phyloP scores from a whole-genome alignment of 2,329 filamentous ascomycete species.

The Sporothrix globosa region DNA sequence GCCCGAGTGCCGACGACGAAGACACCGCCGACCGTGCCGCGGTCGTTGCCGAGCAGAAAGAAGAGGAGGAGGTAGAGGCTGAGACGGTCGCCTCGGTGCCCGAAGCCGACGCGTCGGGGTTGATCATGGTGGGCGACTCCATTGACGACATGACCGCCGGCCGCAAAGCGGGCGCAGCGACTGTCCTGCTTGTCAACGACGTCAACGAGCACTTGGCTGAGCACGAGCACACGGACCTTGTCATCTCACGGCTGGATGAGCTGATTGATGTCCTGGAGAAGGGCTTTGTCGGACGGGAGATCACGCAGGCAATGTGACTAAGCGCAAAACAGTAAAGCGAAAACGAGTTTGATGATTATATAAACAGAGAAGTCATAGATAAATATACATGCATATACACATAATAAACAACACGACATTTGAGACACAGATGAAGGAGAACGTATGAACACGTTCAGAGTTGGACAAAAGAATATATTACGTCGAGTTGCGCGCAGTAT shows the following conservation, averaged over 20 bases:
- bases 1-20: conserved; percentile 31
- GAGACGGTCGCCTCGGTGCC: conserved; percentile 28
- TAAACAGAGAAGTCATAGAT: not conserved
- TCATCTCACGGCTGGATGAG: conserved; percentile 73
- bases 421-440: not conserved
- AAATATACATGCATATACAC: not conserved
- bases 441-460: not conserved
- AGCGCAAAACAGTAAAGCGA: conserved; percentile 1
- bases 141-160: conserved; percentile 94
- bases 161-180: conserved; percentile 78
- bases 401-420: too few species aligned
- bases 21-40: conserved; percentile 34
- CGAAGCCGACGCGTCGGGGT: conserved; percentile 50
- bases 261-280: conserved; percentile 73
- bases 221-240: conserved; percentile 77
- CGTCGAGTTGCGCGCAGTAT: not conserved
- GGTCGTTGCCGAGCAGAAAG: conserved; percentile 33
- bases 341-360: not conserved
- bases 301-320: not conserved
- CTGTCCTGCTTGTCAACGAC: conserved; percentile 84
- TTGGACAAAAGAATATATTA: not conserved
- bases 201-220: conserved; percentile 70
- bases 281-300: conserved; percentile 59
- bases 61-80: conserved; percentile 34
- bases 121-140: conserved; percentile 75